Conservation (phyloP, 768 basidiomycete genomes). For the Leccinum barrowsii region DNA sequence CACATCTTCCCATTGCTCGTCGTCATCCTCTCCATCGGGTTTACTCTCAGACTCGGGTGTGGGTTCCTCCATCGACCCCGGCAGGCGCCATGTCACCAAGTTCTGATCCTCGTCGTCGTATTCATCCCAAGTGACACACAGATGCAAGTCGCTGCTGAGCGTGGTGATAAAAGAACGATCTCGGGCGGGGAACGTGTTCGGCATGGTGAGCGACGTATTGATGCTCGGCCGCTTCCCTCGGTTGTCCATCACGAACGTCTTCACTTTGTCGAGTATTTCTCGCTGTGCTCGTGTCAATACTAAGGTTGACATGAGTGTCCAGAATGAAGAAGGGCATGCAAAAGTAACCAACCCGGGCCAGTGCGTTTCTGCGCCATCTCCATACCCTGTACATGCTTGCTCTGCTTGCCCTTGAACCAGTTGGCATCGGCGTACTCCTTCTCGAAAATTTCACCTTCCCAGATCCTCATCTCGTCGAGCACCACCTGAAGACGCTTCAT, state of each 20-base stretch:
- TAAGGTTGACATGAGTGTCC: constrained; percentile 12
- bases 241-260: constrained; percentile 62
- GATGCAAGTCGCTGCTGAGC: constrained; percentile 73
- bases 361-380: constrained; percentile 56
- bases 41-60: constrained; percentile 32
- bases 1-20: constrained; percentile 47
- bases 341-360: constrained; percentile 54
- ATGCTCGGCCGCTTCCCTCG: constrained; percentile 29
- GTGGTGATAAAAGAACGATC: constrained; percentile 78
- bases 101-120: constrained; percentile 82
- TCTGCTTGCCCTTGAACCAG: constrained; percentile 94
- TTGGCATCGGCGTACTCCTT: constrained; percentile 85
- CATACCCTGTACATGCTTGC: constrained; percentile 63
- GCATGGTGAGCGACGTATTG: constrained; percentile 55
- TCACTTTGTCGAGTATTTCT: constrained; percentile 74
- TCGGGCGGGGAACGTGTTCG: constrained; percentile 74
- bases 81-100: constrained; percentile 65
- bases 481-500: constrained; percentile 79
- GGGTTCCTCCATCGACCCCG: constrained; percentile 39
- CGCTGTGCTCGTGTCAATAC: constrained; percentile 76
- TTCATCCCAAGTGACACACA: constrained; percentile 89
- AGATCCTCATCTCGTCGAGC: constrained; percentile 81
- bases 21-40: constrained; percentile 44
- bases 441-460: constrained; percentile 90
- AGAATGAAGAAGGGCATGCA: background rate